Evolutionary conservation across 2,329 filamentous ascomycete species (phyloP), one percentile per base, ranked within the genome.

Genomic region (Pseudohalonectria lignicola): DNA sequence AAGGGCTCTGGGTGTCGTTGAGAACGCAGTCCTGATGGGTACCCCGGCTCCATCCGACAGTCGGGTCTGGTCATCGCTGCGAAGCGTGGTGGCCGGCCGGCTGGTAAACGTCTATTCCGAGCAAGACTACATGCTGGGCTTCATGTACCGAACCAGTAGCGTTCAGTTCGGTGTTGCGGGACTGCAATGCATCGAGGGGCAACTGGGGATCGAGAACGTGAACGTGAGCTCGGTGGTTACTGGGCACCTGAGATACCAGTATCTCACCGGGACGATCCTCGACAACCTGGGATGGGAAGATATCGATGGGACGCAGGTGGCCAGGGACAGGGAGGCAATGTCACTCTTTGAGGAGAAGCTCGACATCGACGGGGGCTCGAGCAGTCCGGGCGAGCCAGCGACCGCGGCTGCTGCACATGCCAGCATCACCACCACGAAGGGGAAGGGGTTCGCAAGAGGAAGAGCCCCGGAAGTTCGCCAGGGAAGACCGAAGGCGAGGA

Each of bases 81-180:
- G 84, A 45, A 81, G 76, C 41, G 83, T 90, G 3, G 86, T 94
- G 4, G 72, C 77, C 30, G 87, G 88, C 0, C 76, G 87, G 17
- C 67, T 95, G n/a, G 71, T 95, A 52, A 96, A 95, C 49, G 86
- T 92, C 4, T 95, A 81, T 55, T 93, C 85, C 1, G 78, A 82
- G 37, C 84, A 86, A 34, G 90, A 96, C 56, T 87, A 86, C 47
- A 78, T 95, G 18, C 76, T 96, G 3, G 87, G 79, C 1, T 94
- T 95, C 54, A 66, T 95, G 29, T 94, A 90, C 55, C 79, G 90
- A 36, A 85, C 78, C 3, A 85, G 82, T 39, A 86, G 81, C 47
- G 74, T 90, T 36, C 80, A 92, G 46, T 80, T 82, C 43, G 88
- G 90, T 2, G 71, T 96, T 25, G 87, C 88, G 0, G 90, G 90